Evolutionary conservation across 768 basidiomycete genomes (phyloP), one percentile per base, ranked within the genome.

Genomic region (Lactarius indigo): DNA sequence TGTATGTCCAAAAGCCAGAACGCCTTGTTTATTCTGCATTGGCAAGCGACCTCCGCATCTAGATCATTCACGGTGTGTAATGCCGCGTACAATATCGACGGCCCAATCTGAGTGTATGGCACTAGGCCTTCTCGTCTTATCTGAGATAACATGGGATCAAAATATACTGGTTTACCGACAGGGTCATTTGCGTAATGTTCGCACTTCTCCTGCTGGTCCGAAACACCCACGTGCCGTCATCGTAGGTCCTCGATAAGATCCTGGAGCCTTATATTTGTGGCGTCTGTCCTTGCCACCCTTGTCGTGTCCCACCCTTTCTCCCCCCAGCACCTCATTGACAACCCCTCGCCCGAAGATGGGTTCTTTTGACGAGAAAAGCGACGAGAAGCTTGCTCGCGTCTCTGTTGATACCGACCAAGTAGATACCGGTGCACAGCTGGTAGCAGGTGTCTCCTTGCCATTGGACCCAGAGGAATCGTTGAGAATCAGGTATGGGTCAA

Each of bases 401-500:
- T 73, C 78, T n/a, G 74, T 83, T 15, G 79, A 82, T 5, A 76
- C 78, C 55, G 80, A 76, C 64, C 81, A 85, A 61, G 79, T 87
- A 6, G 88, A 89, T 72, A 85, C 87, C 4, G 88, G 82, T 30
- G 88, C 88, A 31, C 81, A 81, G 68, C 75, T 89, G 31, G 81
- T 81, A 18, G 79, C 83, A 13, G 83, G 83, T 10, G 73, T 80
- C 15, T 73, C 78, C 4, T 72, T 55, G 9, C 78, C 77, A 37
- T 69, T 89, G 37, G 85, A 86, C 65, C 83, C 84, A 3, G 76
- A 66, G 5, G 87, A 88, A 73, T 81, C 82, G 0, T 56, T 74
- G 31, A 78, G 84, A 57, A 76, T 90, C 59, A 78, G 87, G 85
- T 72, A 52, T 30, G 65, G 31, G 31, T 5, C 26, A 3, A 10